Base-by-base conservation (phyloP, 2,329 filamentous ascomycete genomes). In the Elsinoe perseae region DNA sequence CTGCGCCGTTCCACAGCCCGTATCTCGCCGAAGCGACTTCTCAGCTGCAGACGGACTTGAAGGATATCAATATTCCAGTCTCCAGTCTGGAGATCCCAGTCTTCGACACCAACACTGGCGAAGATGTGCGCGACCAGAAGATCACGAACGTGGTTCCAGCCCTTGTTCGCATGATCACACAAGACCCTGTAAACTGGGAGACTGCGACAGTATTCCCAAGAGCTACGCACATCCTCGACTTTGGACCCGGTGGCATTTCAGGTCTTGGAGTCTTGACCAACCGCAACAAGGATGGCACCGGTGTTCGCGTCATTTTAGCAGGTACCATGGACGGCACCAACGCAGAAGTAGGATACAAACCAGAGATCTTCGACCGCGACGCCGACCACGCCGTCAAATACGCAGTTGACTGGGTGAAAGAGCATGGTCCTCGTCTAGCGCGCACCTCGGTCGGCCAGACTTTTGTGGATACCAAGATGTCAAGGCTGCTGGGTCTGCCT, bases 211-310 rank as follows among this genome's bases (percentile, higher is more conserved):
- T 87, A 56, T 97, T 98, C 77, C 85, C 89, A 2, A 80, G 83
- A 20, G 93, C 93, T 18, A 96, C 92, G 2, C 93, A 98, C 70
- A 88, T 98, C 57, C 77, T 98, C 54, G 93, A 98, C 74, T 97
- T 98, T 65, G 93, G 95, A 46, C 93, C 93, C 20, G 93, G 93
- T 66, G 95, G 93, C 60, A 93, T 97, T 62, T 98, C 93, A 21
- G 95, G 95, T 61, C 84, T 98, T 20, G 95, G 93, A 67, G 88
- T 95, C 44, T 78, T 98, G 61, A 98, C 93, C 57, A 97, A 95
- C 79, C 89, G 93, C 65, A 98, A 97, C 80, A 98, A 98, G 78
- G 95, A 98, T 71, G 93, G 93, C 61, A 97, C 90, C 57, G 93
- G 93, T 66, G 93, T 98, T 32, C 89, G 92, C 59, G 91, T 98